phyloP scores from a whole-genome alignment of 495 filamentous ascomycete genomes.

The Lasiosphaeria miniovina region DNA sequence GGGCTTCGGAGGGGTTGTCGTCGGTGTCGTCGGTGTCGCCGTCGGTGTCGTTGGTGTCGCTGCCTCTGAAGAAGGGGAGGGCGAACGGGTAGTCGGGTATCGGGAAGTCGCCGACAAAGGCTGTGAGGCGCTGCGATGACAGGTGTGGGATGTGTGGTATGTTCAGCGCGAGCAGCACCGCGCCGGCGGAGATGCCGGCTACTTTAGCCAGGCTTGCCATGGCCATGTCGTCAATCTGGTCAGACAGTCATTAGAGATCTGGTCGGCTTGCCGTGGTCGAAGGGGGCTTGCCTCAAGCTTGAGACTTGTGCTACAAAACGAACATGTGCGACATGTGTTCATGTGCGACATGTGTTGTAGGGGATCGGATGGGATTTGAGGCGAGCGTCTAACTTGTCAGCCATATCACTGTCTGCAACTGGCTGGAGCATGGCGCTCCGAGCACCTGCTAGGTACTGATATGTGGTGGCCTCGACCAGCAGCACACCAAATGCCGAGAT shows the following conservation, averaged over 20 bases:
- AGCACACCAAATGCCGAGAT: neutral
- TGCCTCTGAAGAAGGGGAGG: constrained; percentile 19
- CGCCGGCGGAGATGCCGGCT: constrained; percentile 22
- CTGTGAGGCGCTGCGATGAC: constrained; percentile 17
- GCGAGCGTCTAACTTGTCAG: neutral
- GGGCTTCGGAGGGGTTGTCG: neutral
- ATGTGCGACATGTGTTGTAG: too few relatives aligned
- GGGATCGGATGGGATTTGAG: too few relatives aligned
- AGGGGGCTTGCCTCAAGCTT: too few relatives aligned
- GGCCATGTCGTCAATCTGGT: constrained; percentile 13
- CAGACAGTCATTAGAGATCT: neutral
- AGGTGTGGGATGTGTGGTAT: constrained; percentile 22
- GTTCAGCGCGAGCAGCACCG: constrained; percentile 22
- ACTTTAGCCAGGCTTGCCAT: constrained; percentile 12
- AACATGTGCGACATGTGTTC: too few relatives aligned
- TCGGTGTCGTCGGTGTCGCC: neutral
- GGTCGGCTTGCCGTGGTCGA: neutral
- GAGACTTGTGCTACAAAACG: too few relatives aligned
- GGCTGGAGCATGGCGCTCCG: constrained; percentile 13
- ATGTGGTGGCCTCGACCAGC: neutral
- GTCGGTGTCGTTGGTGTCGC: neutral
- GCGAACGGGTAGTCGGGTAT: constrained; percentile 20
- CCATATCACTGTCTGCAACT: neutral
- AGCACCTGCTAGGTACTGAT: constrained; percentile 6
- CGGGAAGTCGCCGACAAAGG: constrained; percentile 25